These are phyloP conservation scores for Pyrus hybrid DNA, from an alignment of 331 rosid genomes.

Conservation along the genomic window DNA sequence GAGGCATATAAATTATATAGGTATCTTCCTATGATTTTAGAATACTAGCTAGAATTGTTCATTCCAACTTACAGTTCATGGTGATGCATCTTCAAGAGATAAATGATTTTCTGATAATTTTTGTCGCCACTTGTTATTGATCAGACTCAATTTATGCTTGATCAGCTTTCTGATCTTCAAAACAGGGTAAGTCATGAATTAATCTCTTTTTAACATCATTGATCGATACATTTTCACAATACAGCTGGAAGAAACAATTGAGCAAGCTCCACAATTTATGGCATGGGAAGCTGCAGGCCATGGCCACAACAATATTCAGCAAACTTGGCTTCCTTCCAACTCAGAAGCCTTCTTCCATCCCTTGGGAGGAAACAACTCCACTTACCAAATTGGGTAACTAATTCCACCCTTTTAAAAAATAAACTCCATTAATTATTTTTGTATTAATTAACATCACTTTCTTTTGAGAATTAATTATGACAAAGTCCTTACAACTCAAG, in stretches of 20 bases:
- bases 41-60: neutral
- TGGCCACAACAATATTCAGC: slow-evolving; percentile 9
- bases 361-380: slow-evolving; percentile 32
- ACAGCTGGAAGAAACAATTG: slow-evolving; percentile 53
- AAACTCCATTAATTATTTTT: neutral
- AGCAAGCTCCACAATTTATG: slow-evolving; percentile 16
- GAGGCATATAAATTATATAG: neutral
- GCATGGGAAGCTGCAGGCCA: slow-evolving; percentile 42
- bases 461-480: neutral
- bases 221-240: neutral
- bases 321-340: slow-evolving; percentile 27
- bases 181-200: slow-evolving; percentile 30
- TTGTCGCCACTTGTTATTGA: neutral
- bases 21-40: neutral
- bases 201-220: neutral
- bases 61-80: neutral
- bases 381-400: slow-evolving; percentile 52
- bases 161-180: slow-evolving; percentile 69
- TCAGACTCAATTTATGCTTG: slow-evolving; percentile 62
- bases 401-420: neutral
- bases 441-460: neutral
- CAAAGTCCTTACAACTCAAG: neutral
- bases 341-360: slow-evolving; percentile 39
- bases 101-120: neutral
- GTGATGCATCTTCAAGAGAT: neutral